Evolutionary conservation across 495 filamentous ascomycete genomes (phyloP), one percentile per base, ranked within the genome.

Genomic region (Penicillium antarcticum): DNA sequence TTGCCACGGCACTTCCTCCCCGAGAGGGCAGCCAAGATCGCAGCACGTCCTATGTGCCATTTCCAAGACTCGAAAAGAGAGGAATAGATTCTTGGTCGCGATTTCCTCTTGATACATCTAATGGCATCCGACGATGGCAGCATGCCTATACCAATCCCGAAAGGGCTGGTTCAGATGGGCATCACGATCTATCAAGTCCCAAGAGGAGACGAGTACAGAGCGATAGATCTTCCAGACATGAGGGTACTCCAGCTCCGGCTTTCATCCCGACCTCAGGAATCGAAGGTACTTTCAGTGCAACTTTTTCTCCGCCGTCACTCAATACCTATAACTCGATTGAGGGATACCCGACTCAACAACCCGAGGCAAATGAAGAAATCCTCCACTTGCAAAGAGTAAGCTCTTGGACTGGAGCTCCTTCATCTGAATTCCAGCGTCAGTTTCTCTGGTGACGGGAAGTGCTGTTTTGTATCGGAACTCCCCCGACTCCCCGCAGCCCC

Each of bases 101-200:
- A 10, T 70, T 66, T 41, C 71, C 70, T 13, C 57, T 75, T n/a
- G 57, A 63, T 16, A 66, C 63, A 14, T 60, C 60, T 1, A 34
- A 55, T 4, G 68, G 62, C 42, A 61, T 73, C 11, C 67, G 68
- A n/a, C 51, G 52, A 31, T 75, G 71, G 70, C 65, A 72, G 53
- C 42, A 57, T n/a, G 59, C 65, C 35, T 69, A 56, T 37, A 53
- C 38, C 9, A 45, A 24, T 11, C 26, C 6, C 26, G 42, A 48
- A 12, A 31, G 41, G 18, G 38, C 12, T 12, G 29, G 14, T n/a
- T 39, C n/a, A 9, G 45, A 39, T 4, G 14, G 26, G 26, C 26
- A 29, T 29, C 26, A 29, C 5, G 26, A 29, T 29, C 6, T 10
- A 18, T 21, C 19, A 10, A 37, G 34, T 10, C 34, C 34, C 6